Conservation (phyloP, 331 rosid species). For the Rosa hybrid region DNA sequence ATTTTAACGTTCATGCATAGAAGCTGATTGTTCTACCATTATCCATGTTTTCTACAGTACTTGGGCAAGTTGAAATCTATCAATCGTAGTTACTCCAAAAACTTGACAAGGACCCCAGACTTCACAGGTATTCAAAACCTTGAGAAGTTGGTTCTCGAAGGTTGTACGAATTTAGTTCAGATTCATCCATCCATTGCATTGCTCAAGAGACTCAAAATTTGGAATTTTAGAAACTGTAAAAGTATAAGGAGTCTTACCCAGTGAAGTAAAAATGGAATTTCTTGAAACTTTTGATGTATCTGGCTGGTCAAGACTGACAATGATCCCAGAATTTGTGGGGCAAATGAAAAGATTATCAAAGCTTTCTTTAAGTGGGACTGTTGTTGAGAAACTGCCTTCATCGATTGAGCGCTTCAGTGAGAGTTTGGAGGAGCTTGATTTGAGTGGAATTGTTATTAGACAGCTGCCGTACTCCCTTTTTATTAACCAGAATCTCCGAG, state of each 20-base stretch:
- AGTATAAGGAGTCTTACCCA: not conserved
- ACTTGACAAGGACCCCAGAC: not conserved
- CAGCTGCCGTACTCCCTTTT: not conserved
- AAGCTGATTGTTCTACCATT: not conserved
- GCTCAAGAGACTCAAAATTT: not conserved
- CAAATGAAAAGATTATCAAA: not conserved
- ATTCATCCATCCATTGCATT: not conserved
- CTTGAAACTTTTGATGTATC: not conserved
- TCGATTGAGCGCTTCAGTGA: not conserved
- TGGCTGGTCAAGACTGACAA: not conserved
- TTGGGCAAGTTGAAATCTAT: not conserved
- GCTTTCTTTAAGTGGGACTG: not conserved
- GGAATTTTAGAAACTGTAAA: not conserved
- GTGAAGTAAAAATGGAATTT: not conserved
- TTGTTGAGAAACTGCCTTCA: not conserved
- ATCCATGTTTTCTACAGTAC: not conserved
- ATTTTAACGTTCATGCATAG: not conserved
- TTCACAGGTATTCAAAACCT: not conserved
- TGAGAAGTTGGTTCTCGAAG: not conserved
- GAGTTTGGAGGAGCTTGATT: not conserved
- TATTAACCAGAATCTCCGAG: too few species aligned
- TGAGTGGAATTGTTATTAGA: not conserved
- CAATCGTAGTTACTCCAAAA: not conserved
- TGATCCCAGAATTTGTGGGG: constrained; percentile 3
- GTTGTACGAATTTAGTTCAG: not conserved